Evolutionary conservation across 2,329 filamentous ascomycete genomes (phyloP).

Genomic region (Coniochaeta pulveracea): DNA sequence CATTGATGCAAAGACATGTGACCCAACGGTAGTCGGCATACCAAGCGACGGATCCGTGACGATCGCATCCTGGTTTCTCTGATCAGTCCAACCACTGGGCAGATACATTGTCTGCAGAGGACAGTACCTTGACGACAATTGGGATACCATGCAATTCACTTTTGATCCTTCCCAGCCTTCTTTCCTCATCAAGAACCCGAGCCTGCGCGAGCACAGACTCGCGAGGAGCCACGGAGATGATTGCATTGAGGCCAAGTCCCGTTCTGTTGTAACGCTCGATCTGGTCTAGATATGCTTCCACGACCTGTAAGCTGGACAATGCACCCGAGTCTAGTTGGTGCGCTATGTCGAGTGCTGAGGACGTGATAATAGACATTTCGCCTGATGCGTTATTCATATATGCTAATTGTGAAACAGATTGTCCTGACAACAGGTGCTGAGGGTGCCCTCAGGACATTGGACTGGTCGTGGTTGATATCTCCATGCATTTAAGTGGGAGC

Average conservation of each 20-base stretch:
- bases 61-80: constrained; percentile 19
- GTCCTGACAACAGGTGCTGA: too few relatives aligned
- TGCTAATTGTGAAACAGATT: too few relatives aligned
- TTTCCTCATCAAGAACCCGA: constrained; percentile 24
- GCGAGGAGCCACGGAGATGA: constrained; percentile 24
- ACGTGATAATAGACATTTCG: not conserved
- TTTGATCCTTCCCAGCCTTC: constrained; percentile 20
- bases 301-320: constrained; percentile 12
- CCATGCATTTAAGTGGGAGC: too few relatives aligned
- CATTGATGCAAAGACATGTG: constrained; percentile 23
- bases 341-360: constrained; percentile 6
- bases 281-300: constrained; percentile 11
- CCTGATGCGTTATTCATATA: too few relatives aligned
- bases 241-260: constrained; percentile 14
- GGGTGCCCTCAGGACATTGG: too few relatives aligned
- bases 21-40: constrained; percentile 28
- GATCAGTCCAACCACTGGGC: not conserved
- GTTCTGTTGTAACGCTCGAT: constrained; percentile 12
- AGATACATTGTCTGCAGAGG: not conserved
- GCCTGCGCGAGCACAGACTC: constrained; percentile 22
- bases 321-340: constrained; percentile 5
- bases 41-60: constrained; percentile 22
- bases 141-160: constrained; percentile 29
- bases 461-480: too few relatives aligned
- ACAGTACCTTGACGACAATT: constrained; percentile 22